A percentile compares a stretch with the other conserved stretches of the same genome.
These are phyloP conservation scores for Capsicum chinense DNA, from an alignment of 257 asterid species.

Conservation along the genomic window DNA sequence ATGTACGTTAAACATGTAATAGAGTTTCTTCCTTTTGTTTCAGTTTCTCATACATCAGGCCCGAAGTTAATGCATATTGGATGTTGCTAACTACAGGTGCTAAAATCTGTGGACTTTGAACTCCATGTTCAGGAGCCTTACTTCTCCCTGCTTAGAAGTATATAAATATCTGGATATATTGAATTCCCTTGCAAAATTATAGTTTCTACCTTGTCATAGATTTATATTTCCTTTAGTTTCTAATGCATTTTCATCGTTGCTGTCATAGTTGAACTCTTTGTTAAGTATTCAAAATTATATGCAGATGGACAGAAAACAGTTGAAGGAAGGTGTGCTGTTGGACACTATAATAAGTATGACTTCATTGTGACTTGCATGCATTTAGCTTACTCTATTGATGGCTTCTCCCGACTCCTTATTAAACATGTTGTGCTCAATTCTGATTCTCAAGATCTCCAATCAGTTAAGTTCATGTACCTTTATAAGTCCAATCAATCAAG, in stretches of 20 bases:
- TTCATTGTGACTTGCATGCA: constrained; percentile 13
- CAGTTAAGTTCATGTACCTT: not conserved
- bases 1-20: constrained; percentile 43
- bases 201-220: not conserved
- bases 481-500: not conserved
- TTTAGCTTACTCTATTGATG: not conserved
- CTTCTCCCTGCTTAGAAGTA: constrained; percentile 80
- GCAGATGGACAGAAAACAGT: constrained; percentile 76
- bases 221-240: not conserved
- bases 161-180: constrained; percentile 37
- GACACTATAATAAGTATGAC: constrained; percentile 62
- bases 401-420: not conserved
- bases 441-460: not conserved
- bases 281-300: not conserved
- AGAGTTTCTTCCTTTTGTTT: constrained; percentile 27
- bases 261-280: not conserved
- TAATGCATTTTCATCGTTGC: not conserved
- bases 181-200: not conserved
- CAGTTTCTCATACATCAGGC: not conserved
- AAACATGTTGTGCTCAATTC: not conserved
- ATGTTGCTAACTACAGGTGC: constrained; percentile 46
- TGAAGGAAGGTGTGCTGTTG: constrained; percentile 93
- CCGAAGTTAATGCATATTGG: not conserved
- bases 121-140: constrained; percentile 90
- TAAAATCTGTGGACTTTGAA: constrained; percentile 70